Percentiles rank a stretch among this genome's conserved stretches.
These are phyloP conservation scores for Babesia bigemina DNA, from an alignment of 169 alveolate genomes.

Conservation along the genomic window DNA sequence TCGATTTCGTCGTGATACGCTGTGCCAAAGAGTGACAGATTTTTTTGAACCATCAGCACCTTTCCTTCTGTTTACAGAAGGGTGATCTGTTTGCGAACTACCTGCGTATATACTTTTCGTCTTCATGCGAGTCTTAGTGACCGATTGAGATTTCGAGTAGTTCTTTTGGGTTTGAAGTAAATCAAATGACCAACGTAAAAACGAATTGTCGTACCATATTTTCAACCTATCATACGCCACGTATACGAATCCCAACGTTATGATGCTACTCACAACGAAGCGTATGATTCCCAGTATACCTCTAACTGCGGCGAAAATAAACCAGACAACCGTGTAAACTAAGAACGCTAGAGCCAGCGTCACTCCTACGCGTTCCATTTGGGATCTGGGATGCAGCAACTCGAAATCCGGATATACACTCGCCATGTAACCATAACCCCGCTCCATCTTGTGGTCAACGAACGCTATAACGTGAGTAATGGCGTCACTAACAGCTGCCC, in stretches of 20 bases:
- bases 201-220: constrained; percentile 5
- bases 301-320: background rate
- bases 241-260: background rate
- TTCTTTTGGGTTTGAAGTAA: background rate
- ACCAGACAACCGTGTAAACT: background rate
- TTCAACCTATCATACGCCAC: background rate
- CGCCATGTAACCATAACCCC: background rate
- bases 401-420: constrained; percentile 6
- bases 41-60: background rate
- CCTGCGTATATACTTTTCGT: background rate
- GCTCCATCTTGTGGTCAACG: constrained; percentile 3
- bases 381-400: background rate
- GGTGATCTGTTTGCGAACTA: background rate
- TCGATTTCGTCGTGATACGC: constrained; percentile 6
- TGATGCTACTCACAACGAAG: background rate
- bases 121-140: background rate
- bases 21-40: constrained; percentile 1
- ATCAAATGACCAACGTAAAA: constrained; percentile 20
- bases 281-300: background rate
- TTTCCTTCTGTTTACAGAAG: background rate
- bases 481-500: background rate
- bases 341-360: background rate
- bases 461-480: background rate
- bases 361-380: background rate
- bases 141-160: background rate